phyloP scores from a whole-genome alignment of 2,329 filamentous ascomycete species.

The Cladosporium sp. region DNA sequence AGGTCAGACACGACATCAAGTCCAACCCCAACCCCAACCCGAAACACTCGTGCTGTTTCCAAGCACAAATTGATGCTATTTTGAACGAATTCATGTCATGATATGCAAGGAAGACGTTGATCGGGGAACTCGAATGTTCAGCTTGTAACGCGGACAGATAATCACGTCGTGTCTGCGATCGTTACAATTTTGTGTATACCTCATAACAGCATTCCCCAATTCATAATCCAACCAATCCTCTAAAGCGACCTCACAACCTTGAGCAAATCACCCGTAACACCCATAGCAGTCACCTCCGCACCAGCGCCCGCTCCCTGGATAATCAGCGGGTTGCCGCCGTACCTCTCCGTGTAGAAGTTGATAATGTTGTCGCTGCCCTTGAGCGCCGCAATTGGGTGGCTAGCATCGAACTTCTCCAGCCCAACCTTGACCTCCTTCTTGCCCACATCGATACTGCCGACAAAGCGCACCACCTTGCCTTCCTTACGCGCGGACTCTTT shows the following conservation, averaged over 20 bases:
- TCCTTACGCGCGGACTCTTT: slow-evolving; percentile 83
- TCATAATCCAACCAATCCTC: slow-evolving; percentile 12
- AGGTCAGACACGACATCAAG: no score
- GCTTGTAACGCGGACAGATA: no score
- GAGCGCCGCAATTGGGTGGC: slow-evolving; percentile 86
- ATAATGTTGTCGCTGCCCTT: slow-evolving; percentile 99
- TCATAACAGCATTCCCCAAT: neutral
- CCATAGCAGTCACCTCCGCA: slow-evolving; percentile 96
- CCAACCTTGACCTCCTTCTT: slow-evolving; percentile 85
- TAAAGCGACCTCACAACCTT: slow-evolving; percentile 76
- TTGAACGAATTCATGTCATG: no score
- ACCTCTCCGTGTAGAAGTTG: slow-evolving; percentile 95
- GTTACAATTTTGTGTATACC: neutral
- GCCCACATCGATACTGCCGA: slow-evolving; percentile 87
- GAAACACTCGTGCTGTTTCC: no score
- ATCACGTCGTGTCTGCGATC: neutral
- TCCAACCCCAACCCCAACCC: no score
- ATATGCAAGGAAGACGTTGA: no score
- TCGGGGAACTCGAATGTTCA: no score
- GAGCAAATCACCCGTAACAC: slow-evolving; percentile 88
- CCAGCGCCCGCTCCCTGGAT: slow-evolving; percentile 91
- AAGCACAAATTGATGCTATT: no score
- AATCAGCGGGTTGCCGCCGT: slow-evolving; percentile 86
- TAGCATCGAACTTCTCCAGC: slow-evolving; percentile 77
- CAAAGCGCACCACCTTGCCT: slow-evolving; percentile 90